Percentiles rank a stretch among this genome's conserved stretches.
These are phyloP conservation scores for Diplodia scrobiculata DNA, from an alignment of 2,329 filamentous ascomycete species.

Conservation along the genomic window DNA sequence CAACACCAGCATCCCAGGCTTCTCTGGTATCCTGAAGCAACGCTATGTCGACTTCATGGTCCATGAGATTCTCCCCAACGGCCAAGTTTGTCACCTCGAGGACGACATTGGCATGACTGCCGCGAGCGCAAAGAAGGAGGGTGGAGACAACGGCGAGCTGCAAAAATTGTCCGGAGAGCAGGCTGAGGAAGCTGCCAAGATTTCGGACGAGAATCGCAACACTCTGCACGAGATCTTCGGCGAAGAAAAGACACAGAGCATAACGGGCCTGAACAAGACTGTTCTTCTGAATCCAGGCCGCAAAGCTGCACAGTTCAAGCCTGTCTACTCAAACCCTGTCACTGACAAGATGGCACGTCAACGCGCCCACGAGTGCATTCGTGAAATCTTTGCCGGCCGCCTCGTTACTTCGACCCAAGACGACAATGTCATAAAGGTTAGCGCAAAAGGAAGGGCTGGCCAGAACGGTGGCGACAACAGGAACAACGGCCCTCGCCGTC, in stretches of 20 bases:
- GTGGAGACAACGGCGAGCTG: constrained; percentile 32
- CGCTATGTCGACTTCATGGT: constrained; percentile 92
- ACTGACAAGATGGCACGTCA: constrained; percentile 64
- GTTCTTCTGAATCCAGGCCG: constrained; percentile 57
- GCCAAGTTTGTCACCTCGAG: constrained; percentile 72
- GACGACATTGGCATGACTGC: constrained; percentile 43
- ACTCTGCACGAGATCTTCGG: constrained; percentile 55
- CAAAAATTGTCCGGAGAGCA: constrained; percentile 18
- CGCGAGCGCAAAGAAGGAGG: constrained; percentile 24
- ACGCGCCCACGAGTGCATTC: constrained; percentile 66
- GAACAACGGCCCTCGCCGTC: neutral
- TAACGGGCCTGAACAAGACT: constrained; percentile 59
- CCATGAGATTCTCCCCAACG: constrained; percentile 79
- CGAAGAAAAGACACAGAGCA: constrained; percentile 51
- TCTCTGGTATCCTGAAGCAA: constrained; percentile 66
- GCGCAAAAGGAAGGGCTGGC: constrained; percentile 40
- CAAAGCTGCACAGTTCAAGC: constrained; percentile 60
- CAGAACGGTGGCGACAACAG: neutral
- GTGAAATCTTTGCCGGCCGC: constrained; percentile 75
- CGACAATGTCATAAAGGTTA: constrained; percentile 66
- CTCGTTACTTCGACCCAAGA: constrained; percentile 77
- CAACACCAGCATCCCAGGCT: constrained; percentile 59
- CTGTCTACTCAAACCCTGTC: constrained; percentile 57
- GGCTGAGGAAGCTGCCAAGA: constrained; percentile 32
- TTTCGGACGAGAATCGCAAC: constrained; percentile 45